Conservation (phyloP, 345 rosid species). For the Trapa incisa region DNA sequence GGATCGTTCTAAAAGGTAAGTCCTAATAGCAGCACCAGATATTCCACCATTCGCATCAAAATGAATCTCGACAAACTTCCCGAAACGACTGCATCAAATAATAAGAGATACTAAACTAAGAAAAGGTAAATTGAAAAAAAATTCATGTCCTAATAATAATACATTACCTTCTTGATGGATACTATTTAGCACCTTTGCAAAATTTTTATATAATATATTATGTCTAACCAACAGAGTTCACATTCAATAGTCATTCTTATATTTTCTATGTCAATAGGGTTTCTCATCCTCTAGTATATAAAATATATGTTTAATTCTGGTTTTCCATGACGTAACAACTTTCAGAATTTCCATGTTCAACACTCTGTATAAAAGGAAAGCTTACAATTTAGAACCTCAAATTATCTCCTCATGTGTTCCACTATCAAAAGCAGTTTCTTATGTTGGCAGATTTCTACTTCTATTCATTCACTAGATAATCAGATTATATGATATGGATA, state of each 20-base stretch:
- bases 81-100: constrained; percentile 71
- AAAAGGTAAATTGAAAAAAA: not conserved
- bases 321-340: not conserved
- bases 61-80: constrained; percentile 97
- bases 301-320: not conserved
- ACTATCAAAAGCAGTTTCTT: not conserved
- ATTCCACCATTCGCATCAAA: constrained; percentile 86
- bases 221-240: not conserved
- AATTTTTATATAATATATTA: not conserved
- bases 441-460: not conserved
- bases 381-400: not conserved
- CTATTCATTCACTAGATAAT: no score
- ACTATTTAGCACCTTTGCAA: not conserved
- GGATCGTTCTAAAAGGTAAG: constrained; percentile 93
- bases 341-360: not conserved
- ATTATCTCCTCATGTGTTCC: no score
- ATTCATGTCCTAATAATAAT: not conserved
- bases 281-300: not conserved
- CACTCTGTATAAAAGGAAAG: not conserved
- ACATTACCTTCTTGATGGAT: not conserved
- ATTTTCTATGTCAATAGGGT: not conserved
- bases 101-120: constrained; percentile 6
- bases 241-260: no score
- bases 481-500: no score
- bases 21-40: constrained; percentile 98